Conservation (phyloP, 371 early-diverging fungal genomes). For the Mycotypha africana region DNA sequence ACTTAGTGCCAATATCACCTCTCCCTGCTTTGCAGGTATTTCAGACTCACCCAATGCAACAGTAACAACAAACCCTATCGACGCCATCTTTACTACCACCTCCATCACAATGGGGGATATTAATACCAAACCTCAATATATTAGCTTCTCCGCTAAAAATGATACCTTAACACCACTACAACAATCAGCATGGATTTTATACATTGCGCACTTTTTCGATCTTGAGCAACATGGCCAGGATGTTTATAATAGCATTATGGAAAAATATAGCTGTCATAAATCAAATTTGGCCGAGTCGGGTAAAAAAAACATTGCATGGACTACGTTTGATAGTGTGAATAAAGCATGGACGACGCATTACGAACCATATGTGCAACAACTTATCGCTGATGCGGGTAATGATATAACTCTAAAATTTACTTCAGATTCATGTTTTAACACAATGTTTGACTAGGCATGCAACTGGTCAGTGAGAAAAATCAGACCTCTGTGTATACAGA, state of each 20-base stretch:
- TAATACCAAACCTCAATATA: slow-evolving; percentile 1
- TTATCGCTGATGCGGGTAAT: slow-evolving; percentile 20
- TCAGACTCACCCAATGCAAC: slow-evolving; percentile 4
- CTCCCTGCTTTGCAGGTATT: slow-evolving; percentile 14
- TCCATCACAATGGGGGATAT: neutral
- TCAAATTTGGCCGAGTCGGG: slow-evolving; percentile 19
- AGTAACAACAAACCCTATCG: slow-evolving; percentile 1
- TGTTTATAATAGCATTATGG: slow-evolving; percentile 3
- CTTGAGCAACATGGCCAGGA: slow-evolving; percentile 1
- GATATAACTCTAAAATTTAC: too few relatives aligned
- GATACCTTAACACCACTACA: slow-evolving; percentile 8
- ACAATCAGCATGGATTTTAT: slow-evolving; percentile 21
- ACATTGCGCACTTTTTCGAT: slow-evolving; percentile 17
- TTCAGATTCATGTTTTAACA: too few relatives aligned
- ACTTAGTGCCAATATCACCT: slow-evolving; percentile 13
- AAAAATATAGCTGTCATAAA: slow-evolving; percentile 16
- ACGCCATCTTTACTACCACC: slow-evolving; percentile 8
- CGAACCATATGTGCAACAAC: neutral
- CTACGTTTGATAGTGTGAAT: slow-evolving; percentile 5
- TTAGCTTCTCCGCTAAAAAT: slow-evolving; percentile 12
- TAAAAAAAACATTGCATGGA: slow-evolving; percentile 23
- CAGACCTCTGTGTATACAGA: slow-evolving; percentile 6
- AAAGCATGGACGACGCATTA: slow-evolving; percentile 7
- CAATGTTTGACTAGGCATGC: too few relatives aligned
- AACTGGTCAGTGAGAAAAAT: too few relatives aligned